Conservation (phyloP, 2,329 filamentous ascomycete genomes). For the Aspergillus neoniger region DNA sequence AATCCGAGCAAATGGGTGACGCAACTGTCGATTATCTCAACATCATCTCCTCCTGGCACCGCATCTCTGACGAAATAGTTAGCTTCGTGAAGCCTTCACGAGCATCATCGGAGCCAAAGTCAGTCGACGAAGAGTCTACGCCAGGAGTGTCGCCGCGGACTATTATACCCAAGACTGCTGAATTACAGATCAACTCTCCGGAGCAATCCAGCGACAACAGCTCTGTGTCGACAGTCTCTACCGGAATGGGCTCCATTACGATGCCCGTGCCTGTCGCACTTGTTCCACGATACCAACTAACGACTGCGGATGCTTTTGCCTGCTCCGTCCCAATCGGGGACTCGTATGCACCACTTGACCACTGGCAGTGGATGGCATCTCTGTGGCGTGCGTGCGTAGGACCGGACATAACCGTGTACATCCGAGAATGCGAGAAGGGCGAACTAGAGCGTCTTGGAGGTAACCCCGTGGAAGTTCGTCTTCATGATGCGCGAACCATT, state of each 20-base stretch:
- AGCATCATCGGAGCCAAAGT: conserved; percentile 17
- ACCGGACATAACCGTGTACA: conserved; percentile 62
- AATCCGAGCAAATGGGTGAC: conserved; percentile 43
- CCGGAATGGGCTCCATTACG: conserved; percentile 13
- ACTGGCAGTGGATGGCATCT: conserved; percentile 97
- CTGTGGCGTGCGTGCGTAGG: conserved; percentile 86
- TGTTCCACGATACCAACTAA: conserved; percentile 77
- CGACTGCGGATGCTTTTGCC: conserved; percentile 74
- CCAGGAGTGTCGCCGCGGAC: conserved; percentile 35
- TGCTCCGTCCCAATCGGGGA: conserved; percentile 73
- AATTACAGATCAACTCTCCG: conserved; percentile 34
- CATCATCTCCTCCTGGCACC: conserved; percentile 73
- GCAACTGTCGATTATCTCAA: conserved; percentile 63
- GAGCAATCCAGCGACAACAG: conserved; percentile 29
- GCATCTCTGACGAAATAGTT: conserved; percentile 70
- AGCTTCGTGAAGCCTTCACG: conserved; percentile 52
- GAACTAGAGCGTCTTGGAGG: conserved; percentile 45
- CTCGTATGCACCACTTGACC: conserved; percentile 77
- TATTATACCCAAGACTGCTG: conserved; percentile 34
- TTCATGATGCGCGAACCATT: conserved; percentile 52
- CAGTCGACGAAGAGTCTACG: conserved; percentile 23
- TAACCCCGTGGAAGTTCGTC: conserved; percentile 58
- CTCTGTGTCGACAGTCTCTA: conserved; percentile 26
- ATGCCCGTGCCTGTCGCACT: conserved; percentile 67
- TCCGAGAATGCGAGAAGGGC: conserved; percentile 44